Conservation (phyloP, 2,329 filamentous ascomycete species). For the Sphaceloma murrayae region DNA sequence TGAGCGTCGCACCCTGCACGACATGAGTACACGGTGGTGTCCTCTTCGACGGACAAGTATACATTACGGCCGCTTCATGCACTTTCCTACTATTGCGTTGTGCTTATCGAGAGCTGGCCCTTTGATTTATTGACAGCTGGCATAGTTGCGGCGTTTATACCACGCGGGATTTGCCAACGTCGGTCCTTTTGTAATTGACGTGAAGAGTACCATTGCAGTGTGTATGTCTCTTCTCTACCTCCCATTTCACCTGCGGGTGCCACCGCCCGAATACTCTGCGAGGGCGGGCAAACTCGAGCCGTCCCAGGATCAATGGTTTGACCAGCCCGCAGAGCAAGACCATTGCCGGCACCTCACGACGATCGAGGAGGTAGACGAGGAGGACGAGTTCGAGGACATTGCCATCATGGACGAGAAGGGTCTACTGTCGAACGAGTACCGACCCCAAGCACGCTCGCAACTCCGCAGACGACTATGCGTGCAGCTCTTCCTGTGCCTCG, state of each 20-base stretch:
- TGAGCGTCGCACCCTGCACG: too few species aligned
- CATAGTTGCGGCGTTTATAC: background rate
- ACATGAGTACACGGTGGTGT: too few species aligned
- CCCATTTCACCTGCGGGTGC: constrained; percentile 1
- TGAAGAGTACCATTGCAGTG: background rate
- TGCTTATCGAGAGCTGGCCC: constrained; percentile 6
- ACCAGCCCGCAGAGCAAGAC: constrained; percentile 2
- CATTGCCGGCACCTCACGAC: constrained; percentile 5
- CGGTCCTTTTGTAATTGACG: background rate
- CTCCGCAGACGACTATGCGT: constrained; percentile 5
- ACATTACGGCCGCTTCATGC: too few species aligned
- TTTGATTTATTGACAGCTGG: constrained; percentile 8
- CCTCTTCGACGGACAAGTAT: too few species aligned
- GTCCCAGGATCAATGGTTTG: constrained; percentile 1
- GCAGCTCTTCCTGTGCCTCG: constrained; percentile 3
- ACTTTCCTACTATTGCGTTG: background rate
- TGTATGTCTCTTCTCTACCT: constrained; percentile 13
- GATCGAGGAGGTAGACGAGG: constrained; percentile 12
- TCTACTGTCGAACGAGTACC: constrained; percentile 6
- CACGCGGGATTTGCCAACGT: background rate
- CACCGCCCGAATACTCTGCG: too few species aligned
- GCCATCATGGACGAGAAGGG: constrained; percentile 15
- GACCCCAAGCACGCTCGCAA: background rate
- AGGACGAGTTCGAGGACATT: constrained; percentile 9
- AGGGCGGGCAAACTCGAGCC: too few species aligned